Evolutionary conservation across 768 basidiomycete genomes (phyloP), one percentile per base, ranked within the genome.

Genomic region (Candolleomyces aberdarensis): DNA sequence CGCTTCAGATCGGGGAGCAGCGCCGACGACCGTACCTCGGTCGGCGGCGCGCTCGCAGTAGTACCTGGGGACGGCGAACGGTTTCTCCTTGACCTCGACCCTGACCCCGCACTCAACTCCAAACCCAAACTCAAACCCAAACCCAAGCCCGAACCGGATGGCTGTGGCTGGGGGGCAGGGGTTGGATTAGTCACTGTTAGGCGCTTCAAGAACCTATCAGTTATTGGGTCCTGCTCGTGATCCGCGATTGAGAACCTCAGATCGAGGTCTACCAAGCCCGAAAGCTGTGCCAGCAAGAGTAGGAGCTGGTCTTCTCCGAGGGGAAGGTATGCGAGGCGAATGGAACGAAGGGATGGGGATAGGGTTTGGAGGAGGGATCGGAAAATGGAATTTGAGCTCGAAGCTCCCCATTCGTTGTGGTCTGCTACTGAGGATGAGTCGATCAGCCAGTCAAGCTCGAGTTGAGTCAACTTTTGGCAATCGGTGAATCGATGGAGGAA

Each of bases 321-420:
- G 7, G 79, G 80, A 43, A 80, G 70, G 59, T 79, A 80, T 13
- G 70, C 64, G 6, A 82, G 62, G 36, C 63, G 66, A 51, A 82
- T 71, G 15, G 64, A 60, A 19, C 64, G 64, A 6, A 80, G 69
- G 44, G 75, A 69, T 1, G 62, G 47, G 31, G 70, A 64, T 26
- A 72, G 63, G 10, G 60, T 56, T 31, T 64, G 62, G 19, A 79
- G 63, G 44, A 76, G 72, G 0, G 70, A 50, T 17, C 70, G 14
- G 61, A 79, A 75, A n/a, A 59, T 65, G 22, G 66, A 55, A 26
- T 74, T 71, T 17, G 48, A 32, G 36, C 5, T 7, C 1, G 60
- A 58, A 26, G 63, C 44, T 44, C 65, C 54, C 72, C 70, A 70
- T 22, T 55, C 54, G 40, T 47, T 56, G 7, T 13, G 32, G 57